phyloP scores from a whole-genome alignment of 2,329 filamentous ascomycete species.

The Parascedosporium putredinis region DNA sequence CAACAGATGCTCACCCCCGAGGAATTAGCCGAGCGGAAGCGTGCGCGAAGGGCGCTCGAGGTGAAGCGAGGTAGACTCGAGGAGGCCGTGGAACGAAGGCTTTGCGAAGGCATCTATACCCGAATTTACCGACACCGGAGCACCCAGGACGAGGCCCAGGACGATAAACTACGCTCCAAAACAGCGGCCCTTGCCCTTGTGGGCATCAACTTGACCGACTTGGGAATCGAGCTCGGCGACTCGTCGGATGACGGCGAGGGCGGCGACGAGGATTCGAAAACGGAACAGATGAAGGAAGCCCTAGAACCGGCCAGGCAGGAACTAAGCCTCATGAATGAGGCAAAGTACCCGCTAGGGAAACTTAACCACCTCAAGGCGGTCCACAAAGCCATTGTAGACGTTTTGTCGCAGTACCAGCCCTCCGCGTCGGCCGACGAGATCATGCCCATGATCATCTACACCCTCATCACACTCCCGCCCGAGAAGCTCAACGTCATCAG shows the following conservation, averaged over 20 bases:
- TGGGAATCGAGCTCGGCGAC: slow-evolving; percentile 65
- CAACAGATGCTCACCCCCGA: slow-evolving; percentile 87
- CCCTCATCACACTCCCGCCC: slow-evolving; percentile 80
- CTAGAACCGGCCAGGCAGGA: slow-evolving; percentile 60
- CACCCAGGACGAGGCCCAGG: slow-evolving; percentile 87
- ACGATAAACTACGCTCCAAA: slow-evolving; percentile 89
- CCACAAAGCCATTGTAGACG: slow-evolving; percentile 92
- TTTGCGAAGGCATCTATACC: slow-evolving; percentile 77
- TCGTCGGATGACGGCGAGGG: slow-evolving; percentile 42
- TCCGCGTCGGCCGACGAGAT: slow-evolving; percentile 95
- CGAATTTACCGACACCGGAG: slow-evolving; percentile 85
- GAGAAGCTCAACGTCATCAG: slow-evolving; percentile 83
- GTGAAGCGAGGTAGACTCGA: slow-evolving; percentile 68
- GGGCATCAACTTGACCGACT: slow-evolving; percentile 76
- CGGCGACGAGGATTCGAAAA: slow-evolving; percentile 46
- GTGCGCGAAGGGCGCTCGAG: slow-evolving; percentile 66
- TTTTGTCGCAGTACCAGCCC: slow-evolving; percentile 54
- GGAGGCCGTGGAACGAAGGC: slow-evolving; percentile 79
- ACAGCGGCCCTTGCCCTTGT: slow-evolving; percentile 86
- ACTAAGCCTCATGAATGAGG: slow-evolving; percentile 72
- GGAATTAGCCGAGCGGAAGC: slow-evolving; percentile 72
- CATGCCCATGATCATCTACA: slow-evolving; percentile 92
- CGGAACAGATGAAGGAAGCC: slow-evolving; percentile 60
- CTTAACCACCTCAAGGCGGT: slow-evolving; percentile 77
- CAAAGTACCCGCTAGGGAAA: slow-evolving; percentile 83